phyloP scores from a whole-genome alignment of 2,329 filamentous ascomycete genomes.

The Capronia epimyces region DNA sequence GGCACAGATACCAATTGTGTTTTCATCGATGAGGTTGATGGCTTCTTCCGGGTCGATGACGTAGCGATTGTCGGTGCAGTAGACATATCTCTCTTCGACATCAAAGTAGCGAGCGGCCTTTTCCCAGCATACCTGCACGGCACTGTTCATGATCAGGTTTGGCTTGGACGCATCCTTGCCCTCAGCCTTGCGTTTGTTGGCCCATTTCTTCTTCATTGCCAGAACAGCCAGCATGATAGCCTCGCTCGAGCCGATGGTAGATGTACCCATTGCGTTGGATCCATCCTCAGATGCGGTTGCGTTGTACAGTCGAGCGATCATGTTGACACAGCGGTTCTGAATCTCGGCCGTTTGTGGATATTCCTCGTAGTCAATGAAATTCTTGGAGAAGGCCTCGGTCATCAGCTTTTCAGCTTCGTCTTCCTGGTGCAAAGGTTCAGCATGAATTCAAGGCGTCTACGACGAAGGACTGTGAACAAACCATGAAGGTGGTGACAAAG shows the following conservation, averaged over 20 bases:
- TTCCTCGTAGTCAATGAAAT: conserved; percentile 89
- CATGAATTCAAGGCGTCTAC: background rate
- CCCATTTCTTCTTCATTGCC: conserved; percentile 94
- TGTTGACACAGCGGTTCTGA: conserved; percentile 86
- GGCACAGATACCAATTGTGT: conserved; percentile 82
- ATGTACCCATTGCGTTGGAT: conserved; percentile 72
- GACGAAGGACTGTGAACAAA: conserved; percentile 39
- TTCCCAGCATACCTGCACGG: conserved; percentile 96
- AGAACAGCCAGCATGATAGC: conserved; percentile 52
- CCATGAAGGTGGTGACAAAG: conserved; percentile 96
- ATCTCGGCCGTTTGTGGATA: conserved; percentile 77
- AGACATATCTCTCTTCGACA: conserved; percentile 77
- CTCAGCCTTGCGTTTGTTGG: conserved; percentile 74
- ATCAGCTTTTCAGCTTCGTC: conserved; percentile 95
- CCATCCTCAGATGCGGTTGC: conserved; percentile 56
- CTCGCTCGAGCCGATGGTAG: conserved; percentile 83
- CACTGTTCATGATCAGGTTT: conserved; percentile 93
- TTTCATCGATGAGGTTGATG: conserved; percentile 59
- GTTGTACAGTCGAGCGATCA: conserved; percentile 87
- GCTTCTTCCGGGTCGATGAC: conserved; percentile 60
- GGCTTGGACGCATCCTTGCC: conserved; percentile 75
- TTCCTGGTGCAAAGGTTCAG: conserved; percentile 52
- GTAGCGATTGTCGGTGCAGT: conserved; percentile 56
- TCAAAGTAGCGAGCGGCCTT: conserved; percentile 88
- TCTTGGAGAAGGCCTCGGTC: conserved; percentile 85